Conservation (phyloP, 2,329 filamentous ascomycete species). For the Aspergillus latus region DNA sequence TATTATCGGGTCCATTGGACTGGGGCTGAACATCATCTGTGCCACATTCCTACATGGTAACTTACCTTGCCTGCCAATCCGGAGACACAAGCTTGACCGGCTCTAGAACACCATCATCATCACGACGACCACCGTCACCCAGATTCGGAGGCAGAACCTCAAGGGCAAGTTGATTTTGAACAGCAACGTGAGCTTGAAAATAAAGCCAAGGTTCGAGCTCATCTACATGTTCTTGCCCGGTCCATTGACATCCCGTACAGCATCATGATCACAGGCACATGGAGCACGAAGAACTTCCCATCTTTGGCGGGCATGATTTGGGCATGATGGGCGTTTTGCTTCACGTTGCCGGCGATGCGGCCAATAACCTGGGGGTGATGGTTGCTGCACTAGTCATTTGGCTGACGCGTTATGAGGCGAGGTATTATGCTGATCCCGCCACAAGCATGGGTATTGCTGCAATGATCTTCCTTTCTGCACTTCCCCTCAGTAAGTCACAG, state of each 20-base stretch:
- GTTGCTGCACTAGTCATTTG: constrained; percentile 68
- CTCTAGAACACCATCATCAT: constrained; percentile 13
- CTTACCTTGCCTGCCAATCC: not conserved
- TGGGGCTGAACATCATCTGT: constrained; percentile 67
- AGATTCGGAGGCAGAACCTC: not conserved
- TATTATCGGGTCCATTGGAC: constrained; percentile 67
- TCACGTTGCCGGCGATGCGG: constrained; percentile 70
- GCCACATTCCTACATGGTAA: constrained; percentile 64
- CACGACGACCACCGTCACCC: constrained; percentile 24
- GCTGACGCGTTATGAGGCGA: constrained; percentile 56
- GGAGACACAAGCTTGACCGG: not conserved
- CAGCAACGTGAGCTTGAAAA: not conserved
- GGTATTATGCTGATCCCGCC: constrained; percentile 72
- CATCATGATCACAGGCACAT: constrained; percentile 30
- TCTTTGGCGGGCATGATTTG: constrained; percentile 58
- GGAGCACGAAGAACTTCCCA: constrained; percentile 22
- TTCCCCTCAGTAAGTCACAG: constrained; percentile 32
- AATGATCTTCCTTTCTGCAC: constrained; percentile 67
- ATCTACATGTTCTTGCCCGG: not conserved
- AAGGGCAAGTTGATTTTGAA: not conserved
- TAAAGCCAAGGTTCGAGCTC: not conserved
- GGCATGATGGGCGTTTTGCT: constrained; percentile 69
- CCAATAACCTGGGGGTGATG: constrained; percentile 76
- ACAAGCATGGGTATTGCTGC: constrained; percentile 68
- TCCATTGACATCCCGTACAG: constrained; percentile 12